Evolutionary conservation across 108 stramenopile species (phyloP), one percentile per base, ranked within the genome.

Genomic region (Cyclotella choctawhatcheeana): DNA sequence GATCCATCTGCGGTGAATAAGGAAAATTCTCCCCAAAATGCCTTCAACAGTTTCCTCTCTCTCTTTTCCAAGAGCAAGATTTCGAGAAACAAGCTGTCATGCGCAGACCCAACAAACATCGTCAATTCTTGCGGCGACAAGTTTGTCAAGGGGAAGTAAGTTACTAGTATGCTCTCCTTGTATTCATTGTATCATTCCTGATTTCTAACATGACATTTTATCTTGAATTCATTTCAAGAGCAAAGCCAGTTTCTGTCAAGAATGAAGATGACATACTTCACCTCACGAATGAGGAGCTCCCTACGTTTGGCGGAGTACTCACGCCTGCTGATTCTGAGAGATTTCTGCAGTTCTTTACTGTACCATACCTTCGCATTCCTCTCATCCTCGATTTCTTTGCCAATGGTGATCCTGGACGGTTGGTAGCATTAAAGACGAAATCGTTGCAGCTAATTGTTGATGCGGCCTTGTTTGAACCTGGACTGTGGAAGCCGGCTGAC

Each of bases 221-320:
- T 29, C 3, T 35, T 56, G n/a, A n/a, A n/a, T 27, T n/a, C 54
- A 2, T n/a, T 24, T 67, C 17, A 22, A 85, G 86, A 58, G 64
- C 75, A 16, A 94, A 93, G 67, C 88, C 90, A 18, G 86, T 94
- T 27, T 77, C 86, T 29, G 91, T 97, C 26, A 82, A 85, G 27
- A 96, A 83, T 27, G 98, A 98, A 69, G 96, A 97, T 71, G 98
- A 98, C 82, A 86, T 98, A 32, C 86, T 98, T 13, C 97, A 98
- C 75, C 79, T 97, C 32, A 83, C 85, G 14, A 89, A 89, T 67
- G 79, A 89, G 64, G 93, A 96, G 45, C 77, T 98, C 27, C 98
- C 98, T 10, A 94, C 93, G 10, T 98, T 98, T 75, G 98, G 96
- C 17, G 68, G 87, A 61, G 88, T 95, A 17, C 76, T 98, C 50